Conservation (phyloP, 2,329 filamentous ascomycete genomes). For the Aspergillus versicolor region DNA sequence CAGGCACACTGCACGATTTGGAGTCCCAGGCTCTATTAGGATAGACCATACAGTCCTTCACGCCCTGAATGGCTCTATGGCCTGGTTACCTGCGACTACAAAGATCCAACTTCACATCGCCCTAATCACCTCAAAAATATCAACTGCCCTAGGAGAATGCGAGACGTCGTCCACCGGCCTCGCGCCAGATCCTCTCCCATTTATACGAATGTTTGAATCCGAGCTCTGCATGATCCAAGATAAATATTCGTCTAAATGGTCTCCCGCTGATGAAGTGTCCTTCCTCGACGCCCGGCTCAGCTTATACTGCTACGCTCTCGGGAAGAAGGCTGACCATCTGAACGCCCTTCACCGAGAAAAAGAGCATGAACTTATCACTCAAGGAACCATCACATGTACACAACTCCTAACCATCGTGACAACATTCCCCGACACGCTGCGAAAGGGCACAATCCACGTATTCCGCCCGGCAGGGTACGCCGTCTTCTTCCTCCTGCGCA, state of each 20-base stretch:
- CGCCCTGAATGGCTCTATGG: background rate
- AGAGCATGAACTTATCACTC: background rate
- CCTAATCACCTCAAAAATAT: background rate
- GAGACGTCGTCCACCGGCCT: background rate
- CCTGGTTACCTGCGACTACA: background rate
- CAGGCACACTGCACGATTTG: slow-evolving; percentile 1
- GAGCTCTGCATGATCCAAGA: slow-evolving; percentile 1
- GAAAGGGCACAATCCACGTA: background rate
- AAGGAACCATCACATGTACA: background rate
- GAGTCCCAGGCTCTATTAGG: background rate
- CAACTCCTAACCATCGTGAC: background rate
- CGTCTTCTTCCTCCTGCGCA: background rate
- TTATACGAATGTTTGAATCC: background rate
- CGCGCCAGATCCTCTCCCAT: background rate
- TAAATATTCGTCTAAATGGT: background rate
- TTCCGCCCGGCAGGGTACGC: slow-evolving; percentile 1
- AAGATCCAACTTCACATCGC: background rate
- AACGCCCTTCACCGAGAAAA: background rate
- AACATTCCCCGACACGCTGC: background rate
- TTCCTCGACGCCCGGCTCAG: background rate
- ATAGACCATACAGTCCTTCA: slow-evolving; percentile 5
- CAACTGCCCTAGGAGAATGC: slow-evolving; percentile 2
- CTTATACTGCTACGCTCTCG: background rate
- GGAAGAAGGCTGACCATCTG: background rate
- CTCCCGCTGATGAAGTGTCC: background rate